Base-by-base conservation (phyloP, 202 grass and related monocot genomes). In the Eragrostis tef region DNA sequence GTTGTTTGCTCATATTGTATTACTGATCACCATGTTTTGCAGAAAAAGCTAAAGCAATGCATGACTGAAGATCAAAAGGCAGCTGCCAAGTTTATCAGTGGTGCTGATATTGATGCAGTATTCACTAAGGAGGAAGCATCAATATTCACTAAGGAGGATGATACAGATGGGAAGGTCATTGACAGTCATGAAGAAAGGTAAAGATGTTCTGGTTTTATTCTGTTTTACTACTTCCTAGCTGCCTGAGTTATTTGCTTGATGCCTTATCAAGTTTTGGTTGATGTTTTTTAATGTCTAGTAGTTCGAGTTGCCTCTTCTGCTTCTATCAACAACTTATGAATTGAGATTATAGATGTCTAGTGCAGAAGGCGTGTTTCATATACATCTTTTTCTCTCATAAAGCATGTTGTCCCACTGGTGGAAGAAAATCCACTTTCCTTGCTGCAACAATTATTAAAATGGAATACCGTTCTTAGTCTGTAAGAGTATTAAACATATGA, bases 31-130 rank as follows among this genome's bases (percentile, higher is more conserved):
- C 42, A 79, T 73, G 8, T 74, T 31, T 24, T 80, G 21, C 62
- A 88, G 86, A 70, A 14, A 47, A n/a, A 88, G n/a, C 62, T 88
- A 8, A 84, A 62, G 70, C 84, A 69, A 79, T 45, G 44, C 62
- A 84, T 88, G 81, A 43, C 21, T 15, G 42, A 84, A 45, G 81
- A 88, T 67, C 67, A 50, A 21, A 26, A 84, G 61, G 42, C 50
- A 24, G 27, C 49, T 45, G 44, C 52, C 34, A 67, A 52, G 43
- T 15, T 6, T n/a, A 80, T 88, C 14, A 70, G 44, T 84, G 51
- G 44, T 62, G 53, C 68, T 80, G 86, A 84, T 75, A 88, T 88
- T 75, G 75, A 84, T 64, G 70, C 70, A 24, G 1, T 75, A 62
- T 79, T 88, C 72, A 36, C 6, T 22, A 80, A 45, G 45, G 74